Conservation (phyloP, 345 rosid species). For the Lagerstroemia speciosa region DNA sequence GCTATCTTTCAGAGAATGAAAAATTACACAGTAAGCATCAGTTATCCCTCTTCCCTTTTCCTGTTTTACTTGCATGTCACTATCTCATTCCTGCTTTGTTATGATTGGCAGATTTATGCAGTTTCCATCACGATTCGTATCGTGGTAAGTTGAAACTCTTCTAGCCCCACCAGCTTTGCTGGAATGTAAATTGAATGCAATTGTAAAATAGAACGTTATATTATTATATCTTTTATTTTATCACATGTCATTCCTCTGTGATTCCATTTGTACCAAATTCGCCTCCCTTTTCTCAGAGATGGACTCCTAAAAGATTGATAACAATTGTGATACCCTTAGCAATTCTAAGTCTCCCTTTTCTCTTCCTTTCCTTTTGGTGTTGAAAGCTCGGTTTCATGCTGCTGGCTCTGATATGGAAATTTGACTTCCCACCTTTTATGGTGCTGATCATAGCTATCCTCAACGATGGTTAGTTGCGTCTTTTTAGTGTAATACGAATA, state of each 20-base stretch:
- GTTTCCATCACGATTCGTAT: constrained; percentile 98
- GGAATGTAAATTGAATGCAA: not conserved
- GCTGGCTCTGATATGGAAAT: constrained; percentile 91
- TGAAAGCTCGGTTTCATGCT: constrained; percentile 97
- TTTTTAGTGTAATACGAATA: constrained; percentile 1
- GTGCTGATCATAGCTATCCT: constrained; percentile 97
- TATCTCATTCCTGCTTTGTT: constrained; percentile 11
- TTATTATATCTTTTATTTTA: not conserved
- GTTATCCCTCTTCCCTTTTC: not conserved
- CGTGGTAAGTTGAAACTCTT: constrained; percentile 49
- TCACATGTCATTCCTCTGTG: not conserved
- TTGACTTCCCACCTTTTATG: constrained; percentile 99
- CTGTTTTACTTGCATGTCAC: not conserved
- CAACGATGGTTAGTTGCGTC: constrained; percentile 64
- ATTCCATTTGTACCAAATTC: not conserved
- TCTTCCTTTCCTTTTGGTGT: constrained; percentile 9
- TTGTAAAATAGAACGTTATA: not conserved
- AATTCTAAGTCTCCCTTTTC: not conserved
- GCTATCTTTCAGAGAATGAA: constrained; percentile 98
- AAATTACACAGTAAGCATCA: constrained; percentile 68
- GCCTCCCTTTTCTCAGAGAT: too few species aligned
- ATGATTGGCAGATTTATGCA: constrained; percentile 74
- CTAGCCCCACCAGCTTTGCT: not conserved
- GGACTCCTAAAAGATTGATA: not conserved
- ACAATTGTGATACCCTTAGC: not conserved